Evolutionary conservation across 192 early-diverging fungal species (phyloP).

Genomic region (Podila epigama): DNA sequence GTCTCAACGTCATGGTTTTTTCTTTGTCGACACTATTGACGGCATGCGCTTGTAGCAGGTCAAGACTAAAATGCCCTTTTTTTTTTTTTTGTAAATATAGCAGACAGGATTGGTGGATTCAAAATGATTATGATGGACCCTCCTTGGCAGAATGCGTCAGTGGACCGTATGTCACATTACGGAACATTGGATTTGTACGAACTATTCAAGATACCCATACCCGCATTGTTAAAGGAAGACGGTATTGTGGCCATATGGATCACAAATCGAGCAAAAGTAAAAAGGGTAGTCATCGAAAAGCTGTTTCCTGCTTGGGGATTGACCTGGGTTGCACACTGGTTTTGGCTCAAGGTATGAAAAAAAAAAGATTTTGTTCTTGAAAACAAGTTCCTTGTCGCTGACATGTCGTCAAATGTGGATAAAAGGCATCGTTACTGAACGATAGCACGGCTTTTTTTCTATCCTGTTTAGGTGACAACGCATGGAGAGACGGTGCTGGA

Average conservation of each 20-base stretch:
- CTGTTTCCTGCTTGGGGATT: conserved; percentile 71
- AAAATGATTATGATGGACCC: conserved; percentile 67
- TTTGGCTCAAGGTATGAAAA: conserved; percentile 69
- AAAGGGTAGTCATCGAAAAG: conserved; percentile 66
- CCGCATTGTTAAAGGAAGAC: conserved; percentile 31
- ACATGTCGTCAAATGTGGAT: too few species aligned
- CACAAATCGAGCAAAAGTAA: conserved; percentile 71
- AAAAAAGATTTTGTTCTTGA: not conserved
- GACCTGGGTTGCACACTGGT: conserved; percentile 61
- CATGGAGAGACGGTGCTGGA: conserved; percentile 52
- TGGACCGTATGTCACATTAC: conserved; percentile 62
- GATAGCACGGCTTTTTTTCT: not conserved
- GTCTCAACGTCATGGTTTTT: too few species aligned
- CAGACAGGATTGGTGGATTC: conserved; percentile 31
- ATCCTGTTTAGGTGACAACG: conserved; percentile 39
- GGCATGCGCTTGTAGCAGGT: too few species aligned
- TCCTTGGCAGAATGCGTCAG: conserved; percentile 72
- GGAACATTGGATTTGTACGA: conserved; percentile 67
- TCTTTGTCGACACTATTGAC: too few species aligned
- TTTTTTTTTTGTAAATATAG: conserved; percentile 10
- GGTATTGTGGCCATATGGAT: conserved; percentile 73
- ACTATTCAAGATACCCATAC: conserved; percentile 68
- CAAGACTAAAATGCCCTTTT: too few species aligned
- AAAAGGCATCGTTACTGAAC: too few species aligned
- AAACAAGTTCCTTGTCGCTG: too few species aligned